Base-by-base conservation (phyloP, 768 basidiomycete species). In the Boletus sp. region DNA sequence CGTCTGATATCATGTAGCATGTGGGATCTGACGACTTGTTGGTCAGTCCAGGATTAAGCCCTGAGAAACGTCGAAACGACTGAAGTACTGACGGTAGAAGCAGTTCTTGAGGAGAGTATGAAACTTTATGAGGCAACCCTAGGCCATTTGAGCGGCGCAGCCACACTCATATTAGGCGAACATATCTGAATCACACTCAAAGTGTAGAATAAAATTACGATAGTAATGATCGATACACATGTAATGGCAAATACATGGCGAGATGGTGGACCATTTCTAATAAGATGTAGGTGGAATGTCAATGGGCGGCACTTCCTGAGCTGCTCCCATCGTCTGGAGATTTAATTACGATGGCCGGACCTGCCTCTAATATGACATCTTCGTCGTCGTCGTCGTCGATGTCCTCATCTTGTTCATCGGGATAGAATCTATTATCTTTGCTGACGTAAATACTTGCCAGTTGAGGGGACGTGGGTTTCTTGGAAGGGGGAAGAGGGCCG, bases 361-460 rank as follows among this genome's bases (percentile, higher is more conserved):
- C 89, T 18, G 86, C 81, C 73, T 90, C 89, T 64, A 91, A 73
- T 64, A 91, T 87, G 24, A 91, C 71, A 30, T 80, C 78, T 28
- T 79, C 78, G n/a, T 79, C 78, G n/a, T 79, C 73, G 60, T 89
- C 88, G 17, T 80, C 83, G 60, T 89, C 88, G 32, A 77, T 76
- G 36, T 79, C 73, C 60, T 90, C 86, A 24, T 80, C 84, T 35
- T 79, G 77, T 14, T 75, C 73, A 17, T 76, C 70, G 14, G 77
- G 71, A 30, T 75, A 73, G 40, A 78, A 74, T 36, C 64, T 64
- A 10, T 76, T 75, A 15, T 71, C 72, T 36, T 79, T 78, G 17
- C 60, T 69, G 57, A 73, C 75, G 28, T 69, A 67, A 52, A 78
- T 63, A 37, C 68, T 48, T 33, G 66, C 52, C 37, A 74, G 64